Base-by-base conservation (phyloP, 805 yeast species). In the Saccharomycopsis malanga region DNA sequence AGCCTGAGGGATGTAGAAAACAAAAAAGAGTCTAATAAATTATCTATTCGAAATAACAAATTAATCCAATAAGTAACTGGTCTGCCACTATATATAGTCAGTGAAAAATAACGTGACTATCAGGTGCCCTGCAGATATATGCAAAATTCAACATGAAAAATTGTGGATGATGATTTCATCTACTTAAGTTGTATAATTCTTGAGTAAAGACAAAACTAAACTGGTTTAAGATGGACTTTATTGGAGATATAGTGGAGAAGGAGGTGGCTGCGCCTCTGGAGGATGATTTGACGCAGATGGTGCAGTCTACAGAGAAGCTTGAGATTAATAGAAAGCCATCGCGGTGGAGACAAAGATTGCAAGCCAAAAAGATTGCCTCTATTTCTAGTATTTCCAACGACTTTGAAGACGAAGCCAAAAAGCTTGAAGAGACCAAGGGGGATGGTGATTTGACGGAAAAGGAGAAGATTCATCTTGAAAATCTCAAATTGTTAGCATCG, bases 381-480 rank as follows among this genome's bases (percentile, higher is more conserved):
- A 60, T 54, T 51, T 58, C 65, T 3, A 39, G 10, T 24, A 23
- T 32, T 29, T 32, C 39, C 44, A 43, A 41, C 21, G 40, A 44
- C 4, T 32, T 39, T 24, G 30, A 44, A 9, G n/a, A 40, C 10
- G 52, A 50, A 21, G 21, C 37, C 4, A 22, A 35, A 10, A 35
- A 34, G 22, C 6, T 40, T 17, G 36, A 42, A 37, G 32, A 38
- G 17, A 46, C 35, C 34, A 47, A 52, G 32, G 46, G 51, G 32
- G 48, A 53, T 49, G 37, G 29, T 39, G 64, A 62, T 14, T 50
- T 74, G 41, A 65, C 81, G 0, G 94, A 85, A 55, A 76, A 83
- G 0, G 89, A 83, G 54, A 73, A 76, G 58, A 86, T 88, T 20
- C 91, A 87, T 60, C 60, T 74, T 47, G 95, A 88, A 58, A 89